Percentiles rank a stretch among this genome's conserved stretches.
Conservation (phyloP, 2,329 filamentous ascomycete genomes). For the Apiospora rasikravindrae region DNA sequence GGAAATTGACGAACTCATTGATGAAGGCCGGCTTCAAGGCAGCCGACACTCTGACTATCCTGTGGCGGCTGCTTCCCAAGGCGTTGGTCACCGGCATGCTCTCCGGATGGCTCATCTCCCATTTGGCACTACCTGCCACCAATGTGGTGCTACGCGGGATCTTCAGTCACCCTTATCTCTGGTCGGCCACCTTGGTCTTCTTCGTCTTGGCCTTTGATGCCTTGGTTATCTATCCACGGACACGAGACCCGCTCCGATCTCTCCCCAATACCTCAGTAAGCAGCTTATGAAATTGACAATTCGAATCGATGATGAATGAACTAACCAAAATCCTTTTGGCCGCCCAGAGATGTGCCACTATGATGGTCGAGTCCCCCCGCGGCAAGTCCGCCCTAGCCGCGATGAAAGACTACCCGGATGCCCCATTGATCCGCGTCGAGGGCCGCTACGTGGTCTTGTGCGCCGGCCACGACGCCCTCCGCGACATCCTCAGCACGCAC, state of each 20-base stretch:
- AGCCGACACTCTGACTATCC: background rate
- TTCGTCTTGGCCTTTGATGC: background rate
- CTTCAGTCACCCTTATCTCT: background rate
- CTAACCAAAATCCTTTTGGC: background rate
- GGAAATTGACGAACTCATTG: background rate
- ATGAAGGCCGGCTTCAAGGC: background rate
- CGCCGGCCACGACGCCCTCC: constrained; percentile 65
- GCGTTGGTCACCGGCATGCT: background rate
- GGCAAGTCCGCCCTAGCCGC: background rate
- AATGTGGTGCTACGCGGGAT: background rate
- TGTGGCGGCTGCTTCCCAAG: background rate
- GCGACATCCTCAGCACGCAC: constrained; percentile 71
- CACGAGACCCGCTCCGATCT: background rate
- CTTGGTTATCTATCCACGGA: background rate
- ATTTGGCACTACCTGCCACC: background rate
- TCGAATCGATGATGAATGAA: too few species aligned
- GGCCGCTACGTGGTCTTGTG: constrained; percentile 41
- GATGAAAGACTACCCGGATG: background rate
- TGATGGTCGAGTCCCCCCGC: background rate
- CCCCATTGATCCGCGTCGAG: background rate
- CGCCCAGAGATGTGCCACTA: background rate
- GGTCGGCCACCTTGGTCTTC: background rate
- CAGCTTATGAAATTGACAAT: background rate
- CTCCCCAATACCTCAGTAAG: background rate
- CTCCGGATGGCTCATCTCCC: background rate